phyloP scores from a whole-genome alignment of 2,329 filamentous ascomycete genomes.

The Paecilomyces sp. region DNA sequence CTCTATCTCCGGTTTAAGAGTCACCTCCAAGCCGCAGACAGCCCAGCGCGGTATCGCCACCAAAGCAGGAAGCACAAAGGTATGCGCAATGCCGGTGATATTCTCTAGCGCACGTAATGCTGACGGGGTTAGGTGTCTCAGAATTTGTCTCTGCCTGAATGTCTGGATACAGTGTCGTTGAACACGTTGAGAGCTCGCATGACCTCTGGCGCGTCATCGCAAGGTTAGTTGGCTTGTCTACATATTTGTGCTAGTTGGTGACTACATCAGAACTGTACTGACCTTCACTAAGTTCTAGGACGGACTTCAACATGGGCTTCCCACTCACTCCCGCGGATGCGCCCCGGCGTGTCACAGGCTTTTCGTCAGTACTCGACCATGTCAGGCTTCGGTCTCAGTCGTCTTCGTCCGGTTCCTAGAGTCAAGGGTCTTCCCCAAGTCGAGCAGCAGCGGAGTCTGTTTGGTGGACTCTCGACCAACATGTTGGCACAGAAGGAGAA shows the following conservation, averaged over 20 bases:
- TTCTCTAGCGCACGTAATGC: background rate
- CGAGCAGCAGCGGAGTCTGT: slow-evolving; percentile 31
- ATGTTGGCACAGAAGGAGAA: slow-evolving; percentile 81
- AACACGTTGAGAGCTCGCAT: slow-evolving; percentile 16
- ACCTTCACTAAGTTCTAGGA: background rate
- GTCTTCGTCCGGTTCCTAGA: slow-evolving; percentile 15
- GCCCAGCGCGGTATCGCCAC: background rate
- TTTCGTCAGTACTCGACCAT: slow-evolving; percentile 28
- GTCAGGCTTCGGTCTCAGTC: slow-evolving; percentile 18
- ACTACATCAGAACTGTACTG: background rate
- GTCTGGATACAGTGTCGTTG: slow-evolving; percentile 17
- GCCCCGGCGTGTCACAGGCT: slow-evolving; percentile 9
- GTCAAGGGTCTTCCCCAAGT: slow-evolving; percentile 17
- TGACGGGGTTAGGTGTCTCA: slow-evolving; percentile 7
- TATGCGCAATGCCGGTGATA: slow-evolving; percentile 9
- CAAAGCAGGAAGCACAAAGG: slow-evolving; percentile 10
- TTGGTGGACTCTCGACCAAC: slow-evolving; percentile 40
- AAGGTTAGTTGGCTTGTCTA: slow-evolving; percentile 2
- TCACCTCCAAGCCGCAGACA: slow-evolving; percentile 3
- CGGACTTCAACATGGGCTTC: slow-evolving; percentile 6
- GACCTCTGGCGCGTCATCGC: slow-evolving; percentile 11
- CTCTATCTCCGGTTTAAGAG: slow-evolving; percentile 7
- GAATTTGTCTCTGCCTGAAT: slow-evolving; percentile 17
- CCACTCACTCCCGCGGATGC: slow-evolving; percentile 11
- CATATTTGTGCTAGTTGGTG: background rate